Evolutionary conservation across 2,329 filamentous ascomycete species (phyloP), one percentile per base, ranked within the genome.

Genomic region (Cladobotryum protrusum): DNA sequence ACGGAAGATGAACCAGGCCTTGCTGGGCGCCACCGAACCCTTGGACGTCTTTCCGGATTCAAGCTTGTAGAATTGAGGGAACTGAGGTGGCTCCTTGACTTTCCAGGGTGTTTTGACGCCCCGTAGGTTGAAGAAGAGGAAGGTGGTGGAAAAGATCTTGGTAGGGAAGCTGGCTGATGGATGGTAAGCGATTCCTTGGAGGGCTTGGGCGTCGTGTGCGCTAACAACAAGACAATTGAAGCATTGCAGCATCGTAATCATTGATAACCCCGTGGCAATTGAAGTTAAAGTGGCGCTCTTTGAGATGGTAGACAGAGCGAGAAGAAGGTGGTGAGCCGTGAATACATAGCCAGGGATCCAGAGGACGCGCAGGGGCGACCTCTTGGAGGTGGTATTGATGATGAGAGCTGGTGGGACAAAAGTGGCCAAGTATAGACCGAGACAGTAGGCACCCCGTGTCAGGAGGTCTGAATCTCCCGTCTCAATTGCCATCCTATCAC

Each of bases 21-120:
- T 35, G 20, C 29, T 46, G 32, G 43, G 50, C 20, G 19, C 32
- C 33, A 2, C 42, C 46, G 18, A 36, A 32, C 12, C 33, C 7
- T 14, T 14, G 18, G 17, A 14, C 19, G 7, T 42, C 40, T 42
- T 18, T 17, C 19, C 13, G 15, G 17, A 5, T 24, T 42, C 17
- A 6, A 19, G 7, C 17, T 24, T n/a, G 34, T 37, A 52, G 24
- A 42, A 52, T 32, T 17, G 36, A 5, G 50, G 50, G 34, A 49
- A 52, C 17, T 18, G 36, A 15, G 34, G 35, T 9, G 18, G 8
- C 13, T 40, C 37, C 45, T 45, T 43, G 19, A 19, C 29, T 18
- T 52, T 42, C 50, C 50, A 52, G 3, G 47, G 36, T 15, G 47
- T 52, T n/a, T 47, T 45, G 32, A 34, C 46, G n/a, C 46, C 50